phyloP scores from a whole-genome alignment of 495 filamentous ascomycete genomes.

The Recurvomyces mirabilis region DNA sequence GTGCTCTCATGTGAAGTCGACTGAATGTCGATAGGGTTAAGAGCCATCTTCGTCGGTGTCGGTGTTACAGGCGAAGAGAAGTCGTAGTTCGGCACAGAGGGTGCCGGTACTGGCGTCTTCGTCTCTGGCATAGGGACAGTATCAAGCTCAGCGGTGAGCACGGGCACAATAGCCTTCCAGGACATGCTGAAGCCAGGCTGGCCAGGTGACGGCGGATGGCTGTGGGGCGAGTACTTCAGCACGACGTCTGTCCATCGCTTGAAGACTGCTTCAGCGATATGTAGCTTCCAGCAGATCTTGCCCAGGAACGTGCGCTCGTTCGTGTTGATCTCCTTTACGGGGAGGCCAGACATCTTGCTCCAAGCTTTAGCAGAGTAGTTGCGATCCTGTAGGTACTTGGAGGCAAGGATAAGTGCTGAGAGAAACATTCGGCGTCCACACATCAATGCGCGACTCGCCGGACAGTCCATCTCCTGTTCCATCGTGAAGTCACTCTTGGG shows the following conservation, averaged over 20 bases:
- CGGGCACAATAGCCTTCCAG: constrained; percentile 70
- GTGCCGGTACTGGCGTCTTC: neutral
- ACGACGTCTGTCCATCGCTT: constrained; percentile 90
- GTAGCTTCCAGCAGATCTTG: constrained; percentile 86
- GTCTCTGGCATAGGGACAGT: constrained; percentile 34
- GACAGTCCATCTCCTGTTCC: constrained; percentile 70
- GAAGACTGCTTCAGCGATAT: constrained; percentile 79
- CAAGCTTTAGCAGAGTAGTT: constrained; percentile 95
- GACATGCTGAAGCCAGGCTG: constrained; percentile 38
- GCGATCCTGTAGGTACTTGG: constrained; percentile 94
- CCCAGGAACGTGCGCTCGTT: constrained; percentile 90
- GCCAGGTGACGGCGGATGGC: constrained; percentile 37
- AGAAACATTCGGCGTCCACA: constrained; percentile 98
- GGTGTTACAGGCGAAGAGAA: constrained; percentile 11
- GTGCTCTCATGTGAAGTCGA: constrained; percentile 28
- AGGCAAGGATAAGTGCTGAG: constrained; percentile 81
- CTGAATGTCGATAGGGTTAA: constrained; percentile 1
- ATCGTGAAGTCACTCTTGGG: constrained; percentile 73
- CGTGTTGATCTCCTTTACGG: constrained; percentile 83
- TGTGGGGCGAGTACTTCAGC: constrained; percentile 60
- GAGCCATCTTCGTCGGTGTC: constrained; percentile 1
- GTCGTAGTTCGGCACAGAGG: constrained; percentile 9
- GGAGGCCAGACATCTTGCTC: constrained; percentile 95
- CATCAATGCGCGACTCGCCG: constrained; percentile 69
- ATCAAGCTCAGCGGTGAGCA: constrained; percentile 63